Conservation (phyloP, 179 eudicot genomes). For the Spergularia azorica region DNA sequence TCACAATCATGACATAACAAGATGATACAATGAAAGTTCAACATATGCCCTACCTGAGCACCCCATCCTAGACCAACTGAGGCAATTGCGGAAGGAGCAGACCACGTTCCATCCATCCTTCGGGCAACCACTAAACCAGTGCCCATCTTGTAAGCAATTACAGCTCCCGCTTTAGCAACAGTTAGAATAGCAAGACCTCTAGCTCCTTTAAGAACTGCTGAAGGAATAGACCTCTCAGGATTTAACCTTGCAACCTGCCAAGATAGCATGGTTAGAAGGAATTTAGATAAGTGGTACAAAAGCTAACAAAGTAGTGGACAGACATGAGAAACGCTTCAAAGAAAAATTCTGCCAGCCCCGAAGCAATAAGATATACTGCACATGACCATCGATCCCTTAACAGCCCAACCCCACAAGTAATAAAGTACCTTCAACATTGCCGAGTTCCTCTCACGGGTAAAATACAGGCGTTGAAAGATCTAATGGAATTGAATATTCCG, state of each 20-base stretch:
- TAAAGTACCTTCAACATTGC: neutral
- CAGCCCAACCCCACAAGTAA: neutral
- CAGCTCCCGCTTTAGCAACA: constrained; percentile 88
- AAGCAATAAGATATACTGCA: neutral
- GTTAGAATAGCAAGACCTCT: constrained; percentile 95
- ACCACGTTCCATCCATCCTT: constrained; percentile 95
- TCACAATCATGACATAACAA: neutral
- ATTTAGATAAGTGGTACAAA: neutral
- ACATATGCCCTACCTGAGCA: constrained; percentile 68
- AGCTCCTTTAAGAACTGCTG: constrained; percentile 86
- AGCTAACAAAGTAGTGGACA: neutral
- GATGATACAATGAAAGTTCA: neutral
- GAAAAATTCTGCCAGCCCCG: neutral
- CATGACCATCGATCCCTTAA: neutral
- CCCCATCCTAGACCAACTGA: constrained; percentile 99
- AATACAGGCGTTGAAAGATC: neutral
- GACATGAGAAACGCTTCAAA: neutral
- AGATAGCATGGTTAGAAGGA: constrained; percentile 16
- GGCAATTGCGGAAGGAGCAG: constrained; percentile 94
- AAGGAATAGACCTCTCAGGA: constrained; percentile 89
- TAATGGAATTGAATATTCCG: neutral
- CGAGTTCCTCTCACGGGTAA: neutral
- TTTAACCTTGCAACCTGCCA: constrained; percentile 81
- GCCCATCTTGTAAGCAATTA: constrained; percentile 88
- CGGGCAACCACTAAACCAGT: constrained; percentile 95